These are phyloP conservation scores for Fusarium marasasianum DNA, from an alignment of 2,329 filamentous ascomycete species.

Conservation along the genomic window DNA sequence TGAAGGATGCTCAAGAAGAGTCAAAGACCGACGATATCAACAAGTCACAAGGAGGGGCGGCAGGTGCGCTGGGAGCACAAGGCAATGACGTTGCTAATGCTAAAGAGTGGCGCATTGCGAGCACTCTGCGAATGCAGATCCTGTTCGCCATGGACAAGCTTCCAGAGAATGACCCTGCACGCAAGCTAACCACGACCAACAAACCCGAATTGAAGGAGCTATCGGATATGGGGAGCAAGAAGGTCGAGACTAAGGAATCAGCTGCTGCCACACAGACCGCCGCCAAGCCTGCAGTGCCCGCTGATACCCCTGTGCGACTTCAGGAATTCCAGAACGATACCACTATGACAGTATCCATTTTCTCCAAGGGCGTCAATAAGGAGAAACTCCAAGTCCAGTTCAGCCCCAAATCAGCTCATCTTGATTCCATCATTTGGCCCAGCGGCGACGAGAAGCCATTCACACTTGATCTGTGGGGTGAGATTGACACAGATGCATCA, in stretches of 20 bases:
- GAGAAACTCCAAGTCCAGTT: conserved; percentile 53
- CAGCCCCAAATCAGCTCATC: conserved; percentile 35
- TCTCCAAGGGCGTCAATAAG: conserved; percentile 55
- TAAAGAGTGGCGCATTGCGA: conserved; percentile 53
- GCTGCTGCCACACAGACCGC: neutral
- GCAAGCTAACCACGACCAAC: conserved; percentile 54
- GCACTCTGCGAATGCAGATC: conserved; percentile 58
- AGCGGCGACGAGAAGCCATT: conserved; percentile 69
- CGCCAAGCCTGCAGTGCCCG: conserved; percentile 31
- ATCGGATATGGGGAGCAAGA: conserved; percentile 17
- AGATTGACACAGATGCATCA: conserved; percentile 69
- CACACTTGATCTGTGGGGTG: conserved; percentile 70
- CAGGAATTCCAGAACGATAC: conserved; percentile 51
- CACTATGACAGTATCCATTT: conserved; percentile 52
- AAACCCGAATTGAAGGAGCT: conserved; percentile 48
- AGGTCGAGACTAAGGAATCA: neutral
- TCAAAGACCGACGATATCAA: conserved; percentile 47
- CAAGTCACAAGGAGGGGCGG: conserved; percentile 12
- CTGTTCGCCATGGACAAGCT: conserved; percentile 56
- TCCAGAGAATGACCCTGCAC: conserved; percentile 54
- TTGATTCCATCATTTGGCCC: conserved; percentile 48
- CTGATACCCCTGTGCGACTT: conserved; percentile 40
- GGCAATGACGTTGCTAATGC: conserved; percentile 12
- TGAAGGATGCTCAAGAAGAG: conserved; percentile 43
- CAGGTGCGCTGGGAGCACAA: neutral